Conservation (phyloP, 306 rosid species). For the Ormosia emarginata region DNA sequence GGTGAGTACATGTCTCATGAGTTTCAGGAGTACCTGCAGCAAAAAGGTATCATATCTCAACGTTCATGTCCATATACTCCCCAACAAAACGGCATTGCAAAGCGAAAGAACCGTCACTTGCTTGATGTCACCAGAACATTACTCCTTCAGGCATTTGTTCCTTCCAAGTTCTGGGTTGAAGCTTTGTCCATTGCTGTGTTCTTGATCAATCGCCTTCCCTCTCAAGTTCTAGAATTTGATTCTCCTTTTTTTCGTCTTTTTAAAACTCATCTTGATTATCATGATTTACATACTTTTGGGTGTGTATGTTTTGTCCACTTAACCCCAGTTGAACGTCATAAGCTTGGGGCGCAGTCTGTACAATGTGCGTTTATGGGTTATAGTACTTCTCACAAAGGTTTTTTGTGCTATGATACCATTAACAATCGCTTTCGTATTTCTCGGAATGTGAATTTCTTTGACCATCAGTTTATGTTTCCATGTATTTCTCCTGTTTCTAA, state of each 20-base stretch:
- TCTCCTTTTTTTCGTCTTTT: background rate
- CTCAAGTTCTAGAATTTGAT: background rate
- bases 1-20: too few species aligned
- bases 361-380: background rate
- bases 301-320: background rate
- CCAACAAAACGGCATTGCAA: too few species aligned
- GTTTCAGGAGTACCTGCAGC: too few species aligned
- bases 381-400: background rate
- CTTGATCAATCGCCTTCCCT: background rate
- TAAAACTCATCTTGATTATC: background rate
- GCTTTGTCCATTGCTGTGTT: too few species aligned
- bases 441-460: background rate
- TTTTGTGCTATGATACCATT: background rate
- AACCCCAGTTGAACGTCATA: background rate
- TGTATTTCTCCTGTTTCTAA: background rate
- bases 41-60: too few species aligned
- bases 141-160: background rate
- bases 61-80: too few species aligned
- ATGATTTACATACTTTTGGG: background rate
- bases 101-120: too few species aligned
- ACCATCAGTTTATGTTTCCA: background rate
- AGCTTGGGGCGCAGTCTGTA: background rate
- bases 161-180: background rate
- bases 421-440: background rate
- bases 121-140: too few species aligned